Percentiles rank a stretch among this genome's conserved stretches.
Evolutionary conservation across 108 stramenopile species (phyloP).

Genomic region (Hondaea fermentalgiana): DNA sequence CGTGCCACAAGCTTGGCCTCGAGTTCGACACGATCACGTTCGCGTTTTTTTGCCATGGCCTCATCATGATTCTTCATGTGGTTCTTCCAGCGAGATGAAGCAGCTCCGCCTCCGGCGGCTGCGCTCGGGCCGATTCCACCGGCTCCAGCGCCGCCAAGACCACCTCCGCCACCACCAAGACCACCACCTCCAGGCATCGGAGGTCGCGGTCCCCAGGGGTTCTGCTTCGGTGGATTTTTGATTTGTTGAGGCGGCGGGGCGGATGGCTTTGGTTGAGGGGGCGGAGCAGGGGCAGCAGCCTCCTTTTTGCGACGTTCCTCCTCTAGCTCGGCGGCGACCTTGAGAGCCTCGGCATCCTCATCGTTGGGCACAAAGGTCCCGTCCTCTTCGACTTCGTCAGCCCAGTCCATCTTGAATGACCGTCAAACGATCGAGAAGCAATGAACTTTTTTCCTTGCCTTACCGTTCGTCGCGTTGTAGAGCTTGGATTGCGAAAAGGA

Average conservation of each 20-base stretch:
- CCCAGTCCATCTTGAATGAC: neutral
- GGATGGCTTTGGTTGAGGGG: neutral
- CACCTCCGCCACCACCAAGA: neutral
- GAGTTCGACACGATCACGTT: neutral
- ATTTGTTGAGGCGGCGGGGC: neutral
- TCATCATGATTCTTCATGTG: neutral
- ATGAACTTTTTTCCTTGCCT: too few relatives aligned
- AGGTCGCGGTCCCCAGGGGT: neutral
- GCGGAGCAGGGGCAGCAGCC: neutral
- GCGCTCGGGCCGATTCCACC: neutral
- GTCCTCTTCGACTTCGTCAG: slow-evolving; percentile 6
- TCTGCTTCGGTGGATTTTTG: neutral
- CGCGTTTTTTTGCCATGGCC: neutral
- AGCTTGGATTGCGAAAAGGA: too few relatives aligned
- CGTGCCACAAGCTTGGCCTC: neutral
- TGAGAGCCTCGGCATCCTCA: slow-evolving; percentile 10
- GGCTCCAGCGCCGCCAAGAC: neutral
- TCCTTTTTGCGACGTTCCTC: neutral
- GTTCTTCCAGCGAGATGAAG: neutral
- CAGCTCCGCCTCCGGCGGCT: neutral
- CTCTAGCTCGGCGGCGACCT: neutral
- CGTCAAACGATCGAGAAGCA: too few relatives aligned
- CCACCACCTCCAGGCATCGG: too few relatives aligned
- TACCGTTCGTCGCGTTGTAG: too few relatives aligned
- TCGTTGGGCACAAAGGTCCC: neutral